Conservation (phyloP, 306 rosid genomes). For the Quercus engelmannii region DNA sequence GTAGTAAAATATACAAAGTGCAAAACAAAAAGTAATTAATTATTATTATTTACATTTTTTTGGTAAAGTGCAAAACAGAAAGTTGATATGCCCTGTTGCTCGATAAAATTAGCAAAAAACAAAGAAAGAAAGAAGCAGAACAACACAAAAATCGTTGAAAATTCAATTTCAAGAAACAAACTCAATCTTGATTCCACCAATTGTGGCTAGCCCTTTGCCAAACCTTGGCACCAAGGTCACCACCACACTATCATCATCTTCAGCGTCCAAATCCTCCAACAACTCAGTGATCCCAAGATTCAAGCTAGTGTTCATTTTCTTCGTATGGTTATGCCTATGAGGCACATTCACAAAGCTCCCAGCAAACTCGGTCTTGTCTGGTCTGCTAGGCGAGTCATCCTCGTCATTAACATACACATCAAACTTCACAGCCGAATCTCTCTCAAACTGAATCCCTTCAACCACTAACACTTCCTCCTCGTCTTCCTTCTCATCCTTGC, state of each 20-base stretch:
- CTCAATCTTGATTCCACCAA: constrained; percentile 48
- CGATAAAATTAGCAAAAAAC: no score
- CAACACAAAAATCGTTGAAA: no score
- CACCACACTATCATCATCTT: constrained; percentile 58
- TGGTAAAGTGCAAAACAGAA: no score
- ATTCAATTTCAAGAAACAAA: background rate
- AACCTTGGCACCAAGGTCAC: constrained; percentile 66
- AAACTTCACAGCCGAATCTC: constrained; percentile 40
- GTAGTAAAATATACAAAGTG: no score
- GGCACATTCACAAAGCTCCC: constrained; percentile 88
- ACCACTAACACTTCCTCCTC: background rate
- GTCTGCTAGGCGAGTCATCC: constrained; percentile 39
- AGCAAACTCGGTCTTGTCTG: constrained; percentile 61
- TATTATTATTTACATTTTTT: no score
- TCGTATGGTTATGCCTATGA: constrained; percentile 39
- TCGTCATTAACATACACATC: constrained; percentile 79
- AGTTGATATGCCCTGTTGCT: no score
- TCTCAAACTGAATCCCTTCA: constrained; percentile 49
- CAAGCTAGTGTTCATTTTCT: constrained; percentile 30
- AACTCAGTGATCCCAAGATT: constrained; percentile 57
- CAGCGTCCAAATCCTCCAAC: constrained; percentile 76
- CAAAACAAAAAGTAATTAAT: no score
- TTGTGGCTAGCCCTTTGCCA: constrained; percentile 41
- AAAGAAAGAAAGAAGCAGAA: no score
- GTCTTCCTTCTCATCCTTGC: background rate